These are phyloP conservation scores for Agroathelia rolfsii DNA, from an alignment of 1,284 basidiomycete species.

Conservation along the genomic window DNA sequence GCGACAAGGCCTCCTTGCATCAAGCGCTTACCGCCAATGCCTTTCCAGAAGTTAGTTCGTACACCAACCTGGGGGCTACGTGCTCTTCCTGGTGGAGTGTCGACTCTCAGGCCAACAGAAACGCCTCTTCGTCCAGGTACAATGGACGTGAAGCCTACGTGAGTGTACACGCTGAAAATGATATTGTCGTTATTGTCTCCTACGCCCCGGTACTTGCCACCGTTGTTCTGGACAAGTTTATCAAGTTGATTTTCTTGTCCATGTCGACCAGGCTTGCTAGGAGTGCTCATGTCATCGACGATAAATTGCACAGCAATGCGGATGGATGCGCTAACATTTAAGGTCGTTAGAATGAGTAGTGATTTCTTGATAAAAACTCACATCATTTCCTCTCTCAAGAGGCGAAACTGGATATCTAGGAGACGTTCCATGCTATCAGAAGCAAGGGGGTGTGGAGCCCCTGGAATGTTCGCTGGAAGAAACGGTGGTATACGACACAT, in stretches of 20 bases:
- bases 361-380: slow-evolving; percentile 22
- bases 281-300: slow-evolving; percentile 28
- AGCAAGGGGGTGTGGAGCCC: slow-evolving; percentile 51
- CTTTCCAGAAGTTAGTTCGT: slow-evolving; percentile 43
- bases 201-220: slow-evolving; percentile 35
- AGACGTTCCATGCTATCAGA: slow-evolving; percentile 45
- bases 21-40: slow-evolving; percentile 39
- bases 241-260: slow-evolving; percentile 21
- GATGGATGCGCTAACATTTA: slow-evolving; percentile 33
- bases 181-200: slow-evolving; percentile 30
- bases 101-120: slow-evolving; percentile 31
- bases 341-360: background rate
- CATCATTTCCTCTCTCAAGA: slow-evolving; percentile 62
- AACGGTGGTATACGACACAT: slow-evolving; percentile 34
- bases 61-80: slow-evolving; percentile 22
- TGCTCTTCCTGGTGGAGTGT: slow-evolving; percentile 44
- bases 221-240: slow-evolving; percentile 28
- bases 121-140: slow-evolving; percentile 38
- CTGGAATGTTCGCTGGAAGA: slow-evolving; percentile 45
- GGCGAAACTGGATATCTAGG: slow-evolving; percentile 63
- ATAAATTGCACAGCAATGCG: slow-evolving; percentile 38
- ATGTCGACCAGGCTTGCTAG: slow-evolving; percentile 8
- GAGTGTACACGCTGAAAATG: slow-evolving; percentile 50
- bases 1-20: slow-evolving; percentile 48
- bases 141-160: slow-evolving; percentile 31